Conservation (phyloP, 1,284 basidiomycete species). For the Ganoderma sinense region DNA sequence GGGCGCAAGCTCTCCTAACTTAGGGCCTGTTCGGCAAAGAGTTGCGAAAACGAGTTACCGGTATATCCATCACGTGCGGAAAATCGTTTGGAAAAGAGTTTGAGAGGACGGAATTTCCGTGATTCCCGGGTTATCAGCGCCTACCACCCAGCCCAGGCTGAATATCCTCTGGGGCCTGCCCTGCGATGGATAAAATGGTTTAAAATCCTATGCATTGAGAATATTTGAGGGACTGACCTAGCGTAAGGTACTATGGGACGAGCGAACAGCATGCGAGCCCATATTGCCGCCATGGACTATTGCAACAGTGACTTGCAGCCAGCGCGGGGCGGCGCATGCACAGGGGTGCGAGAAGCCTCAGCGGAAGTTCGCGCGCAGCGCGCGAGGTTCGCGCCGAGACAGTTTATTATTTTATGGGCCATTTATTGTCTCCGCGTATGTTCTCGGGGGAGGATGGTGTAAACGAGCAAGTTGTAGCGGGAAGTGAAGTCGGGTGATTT, state of each 20-base stretch:
- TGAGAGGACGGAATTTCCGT: neutral
- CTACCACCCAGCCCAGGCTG: neutral
- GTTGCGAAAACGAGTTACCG: neutral
- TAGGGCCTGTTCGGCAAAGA: neutral
- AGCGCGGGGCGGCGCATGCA: no score
- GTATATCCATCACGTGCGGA: neutral
- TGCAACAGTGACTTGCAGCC: no score
- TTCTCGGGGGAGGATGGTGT: neutral
- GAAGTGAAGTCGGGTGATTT: neutral
- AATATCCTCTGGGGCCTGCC: neutral
- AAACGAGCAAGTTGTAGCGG: neutral
- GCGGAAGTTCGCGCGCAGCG: no score
- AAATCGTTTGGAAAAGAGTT: neutral
- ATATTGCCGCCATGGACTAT: no score
- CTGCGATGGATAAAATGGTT: no score
- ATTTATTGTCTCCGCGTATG: neutral
- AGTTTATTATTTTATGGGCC: neutral
- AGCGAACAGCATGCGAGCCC: no score
- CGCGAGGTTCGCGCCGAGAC: no score
- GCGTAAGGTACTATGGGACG: neutral
- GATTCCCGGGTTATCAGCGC: neutral
- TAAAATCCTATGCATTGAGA: neutral
- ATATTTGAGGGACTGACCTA: no score
- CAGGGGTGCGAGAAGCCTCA: no score
- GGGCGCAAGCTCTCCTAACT: no score